Base-by-base conservation (phyloP, 768 basidiomycete species). In the Pleurotus salmoneostramineus region DNA sequence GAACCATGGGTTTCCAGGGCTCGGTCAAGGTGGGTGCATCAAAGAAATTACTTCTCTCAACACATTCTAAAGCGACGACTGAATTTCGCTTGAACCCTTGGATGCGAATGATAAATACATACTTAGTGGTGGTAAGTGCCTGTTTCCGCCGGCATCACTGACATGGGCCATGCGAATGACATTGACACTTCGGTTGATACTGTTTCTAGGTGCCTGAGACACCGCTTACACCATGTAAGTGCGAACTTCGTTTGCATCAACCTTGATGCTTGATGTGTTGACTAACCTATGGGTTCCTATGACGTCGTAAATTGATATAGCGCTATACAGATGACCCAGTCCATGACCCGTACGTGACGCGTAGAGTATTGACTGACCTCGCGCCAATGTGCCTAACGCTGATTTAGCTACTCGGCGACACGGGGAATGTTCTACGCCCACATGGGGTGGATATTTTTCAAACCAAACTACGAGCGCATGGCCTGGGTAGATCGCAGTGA, bases 401-500 rank as follows among this genome's bases (percentile, higher is more conserved):
- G 6, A 54, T n/a, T 2, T 55, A 87, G 85, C 3, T 93, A 93
- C 66, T 77, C 87, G 11, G 91, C 91, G 0, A 87, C 88, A 0
- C 77, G 79, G 27, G 91, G 91, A 0, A 69, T 93, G 2, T 77
- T 88, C 55, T 91, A 83, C 65, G 87, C 89, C 5, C 91, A 92
- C 63, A 82, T 91, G 76, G 91, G 91, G 1, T 93, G 91, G 91
- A 91, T 92, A 63, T 92, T 92, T 68, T 84, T 76, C 74, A 89
- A 90, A 68, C 83, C 88, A 1, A 78, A 65, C 1, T 91, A 92
- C 65, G 74, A 79, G 36, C 75, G 82, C 15, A 74, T 92, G 74
- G 73, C 77, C 42, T 67, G 83, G 6, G 81, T 93, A 32, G 89
- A 91, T 59, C 74, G 79, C 49, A 80, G 79, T 12, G 89, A 93